A percentile compares a stretch with the other conserved stretches of the same genome.
phyloP scores from a whole-genome alignment of 1,139 yeast genomes.

The Geotrichum fermentans region DNA sequence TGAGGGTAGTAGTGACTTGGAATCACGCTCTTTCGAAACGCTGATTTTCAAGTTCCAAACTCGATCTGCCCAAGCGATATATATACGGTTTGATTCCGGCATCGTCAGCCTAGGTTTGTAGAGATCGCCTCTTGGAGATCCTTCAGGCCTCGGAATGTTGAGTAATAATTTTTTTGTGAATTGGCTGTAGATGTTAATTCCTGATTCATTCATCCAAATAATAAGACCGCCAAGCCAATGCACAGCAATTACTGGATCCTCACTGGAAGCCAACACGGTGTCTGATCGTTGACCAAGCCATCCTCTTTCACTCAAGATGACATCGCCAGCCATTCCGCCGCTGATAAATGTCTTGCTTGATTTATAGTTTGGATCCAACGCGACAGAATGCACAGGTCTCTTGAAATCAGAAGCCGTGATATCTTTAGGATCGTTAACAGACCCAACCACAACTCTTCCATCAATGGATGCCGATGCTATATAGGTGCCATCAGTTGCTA shows the following conservation, averaged over 20 bases:
- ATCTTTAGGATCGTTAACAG: constrained; percentile 57
- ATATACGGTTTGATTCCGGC: constrained; percentile 62
- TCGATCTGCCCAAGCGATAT: constrained; percentile 79
- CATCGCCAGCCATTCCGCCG: constrained; percentile 90
- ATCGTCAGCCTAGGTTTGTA: constrained; percentile 76
- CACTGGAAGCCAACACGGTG: constrained; percentile 52
- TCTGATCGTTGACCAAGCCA: constrained; percentile 87
- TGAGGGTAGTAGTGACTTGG: constrained; percentile 16
- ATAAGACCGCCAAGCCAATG: constrained; percentile 54
- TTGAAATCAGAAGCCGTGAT: constrained; percentile 75
- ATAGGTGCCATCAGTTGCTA: constrained; percentile 62
- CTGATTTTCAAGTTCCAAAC: constrained; percentile 65
- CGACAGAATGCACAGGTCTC: constrained; percentile 84
- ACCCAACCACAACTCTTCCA: constrained; percentile 83
- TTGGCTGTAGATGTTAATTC: constrained; percentile 46
- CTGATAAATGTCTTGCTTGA: constrained; percentile 63
- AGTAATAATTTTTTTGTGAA: constrained; percentile 36
- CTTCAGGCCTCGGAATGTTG: constrained; percentile 53
- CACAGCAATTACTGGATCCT: constrained; percentile 71
- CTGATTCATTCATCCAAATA: constrained; percentile 82
- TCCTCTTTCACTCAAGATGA: constrained; percentile 65
- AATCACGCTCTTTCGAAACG: constrained; percentile 15
- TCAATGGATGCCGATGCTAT: constrained; percentile 90
- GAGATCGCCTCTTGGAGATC: constrained; percentile 68
- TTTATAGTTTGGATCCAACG: constrained; percentile 65